These are phyloP conservation scores for Calonectria pseudoreteaudii DNA, from an alignment of 2,329 filamentous ascomycete species.

Conservation along the genomic window DNA sequence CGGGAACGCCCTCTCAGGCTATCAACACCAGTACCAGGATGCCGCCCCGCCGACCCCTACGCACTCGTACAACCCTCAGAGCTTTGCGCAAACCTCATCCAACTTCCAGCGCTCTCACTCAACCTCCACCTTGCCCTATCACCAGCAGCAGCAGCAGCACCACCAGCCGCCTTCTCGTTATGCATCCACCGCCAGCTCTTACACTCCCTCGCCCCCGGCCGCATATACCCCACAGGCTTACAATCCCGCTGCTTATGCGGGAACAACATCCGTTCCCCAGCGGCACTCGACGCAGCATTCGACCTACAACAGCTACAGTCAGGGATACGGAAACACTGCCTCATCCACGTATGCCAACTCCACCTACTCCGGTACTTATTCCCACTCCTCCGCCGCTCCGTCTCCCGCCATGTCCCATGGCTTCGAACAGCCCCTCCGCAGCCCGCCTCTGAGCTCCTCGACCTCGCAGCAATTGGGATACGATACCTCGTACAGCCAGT, in stretches of 20 bases:
- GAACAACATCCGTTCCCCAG: conserved; percentile 57
- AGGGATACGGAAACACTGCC: conserved; percentile 53
- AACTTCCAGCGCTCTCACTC: conserved; percentile 61
- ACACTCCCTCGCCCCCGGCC: conserved; percentile 51
- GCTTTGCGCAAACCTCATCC: conserved; percentile 59
- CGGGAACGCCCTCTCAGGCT: conserved; percentile 60
- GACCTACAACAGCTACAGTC: conserved; percentile 59
- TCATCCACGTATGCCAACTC: conserved; percentile 52
- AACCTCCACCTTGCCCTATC: conserved; percentile 62
- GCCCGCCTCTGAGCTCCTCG: conserved; percentile 47
- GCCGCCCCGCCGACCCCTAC: conserved; percentile 59
- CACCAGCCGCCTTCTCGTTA: conserved; percentile 52
- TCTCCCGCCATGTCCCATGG: conserved; percentile 48
- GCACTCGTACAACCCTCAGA: conserved; percentile 77
- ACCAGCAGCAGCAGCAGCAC: conserved; percentile 47
- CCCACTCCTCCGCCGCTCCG: conserved; percentile 37
- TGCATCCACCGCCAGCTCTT: conserved; percentile 52
- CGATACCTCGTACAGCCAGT: conserved; percentile 52
- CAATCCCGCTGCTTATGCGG: conserved; percentile 71
- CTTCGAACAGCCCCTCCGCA: conserved; percentile 57
- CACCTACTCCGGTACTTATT: conserved; percentile 49
- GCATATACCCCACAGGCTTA: conserved; percentile 66
- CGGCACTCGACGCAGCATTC: conserved; percentile 62
- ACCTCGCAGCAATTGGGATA: conserved; percentile 48
- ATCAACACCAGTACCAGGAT: conserved; percentile 64